phyloP scores from a whole-genome alignment of 768 basidiomycete genomes.

The Amanita muscaria region DNA sequence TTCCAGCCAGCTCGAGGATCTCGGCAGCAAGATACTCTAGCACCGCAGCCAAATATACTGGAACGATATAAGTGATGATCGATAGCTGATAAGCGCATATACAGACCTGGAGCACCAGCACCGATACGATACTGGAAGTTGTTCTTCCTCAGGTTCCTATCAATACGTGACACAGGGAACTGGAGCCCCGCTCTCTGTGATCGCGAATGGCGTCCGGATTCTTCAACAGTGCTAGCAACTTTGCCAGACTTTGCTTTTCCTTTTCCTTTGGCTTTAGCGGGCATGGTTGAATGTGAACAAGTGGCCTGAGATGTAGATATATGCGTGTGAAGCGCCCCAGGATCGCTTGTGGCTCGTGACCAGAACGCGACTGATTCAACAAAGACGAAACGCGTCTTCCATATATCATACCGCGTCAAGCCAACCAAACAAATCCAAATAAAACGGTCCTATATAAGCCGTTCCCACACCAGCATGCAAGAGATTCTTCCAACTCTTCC shows the following conservation, averaged over 20 bases:
- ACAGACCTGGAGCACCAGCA: constrained; percentile 58
- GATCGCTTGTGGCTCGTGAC: background rate
- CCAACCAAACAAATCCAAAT: constrained; percentile 26
- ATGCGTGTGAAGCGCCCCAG: background rate
- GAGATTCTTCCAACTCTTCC: constrained; percentile 13
- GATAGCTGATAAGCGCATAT: constrained; percentile 1
- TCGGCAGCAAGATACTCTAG: constrained; percentile 78
- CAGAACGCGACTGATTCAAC: constrained; percentile 16
- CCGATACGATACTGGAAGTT: constrained; percentile 72
- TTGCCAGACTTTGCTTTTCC: constrained; percentile 37
- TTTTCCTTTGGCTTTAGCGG: constrained; percentile 37
- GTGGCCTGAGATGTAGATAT: no score
- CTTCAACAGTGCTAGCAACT: constrained; percentile 24
- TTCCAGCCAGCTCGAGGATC: constrained; percentile 76
- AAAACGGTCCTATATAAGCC: constrained; percentile 26
- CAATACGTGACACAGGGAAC: constrained; percentile 78
- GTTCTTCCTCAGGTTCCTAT: constrained; percentile 65
- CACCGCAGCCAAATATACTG: constrained; percentile 74
- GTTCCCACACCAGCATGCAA: constrained; percentile 11
- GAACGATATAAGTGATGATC: background rate
- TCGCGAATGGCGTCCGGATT: constrained; percentile 43
- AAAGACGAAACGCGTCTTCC: constrained; percentile 33
- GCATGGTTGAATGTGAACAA: constrained; percentile 16
- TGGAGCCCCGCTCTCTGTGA: constrained; percentile 55
- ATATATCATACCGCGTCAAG: constrained; percentile 11